Conservation (phyloP, 495 filamentous ascomycete genomes). For the Penicillium lagena region DNA sequence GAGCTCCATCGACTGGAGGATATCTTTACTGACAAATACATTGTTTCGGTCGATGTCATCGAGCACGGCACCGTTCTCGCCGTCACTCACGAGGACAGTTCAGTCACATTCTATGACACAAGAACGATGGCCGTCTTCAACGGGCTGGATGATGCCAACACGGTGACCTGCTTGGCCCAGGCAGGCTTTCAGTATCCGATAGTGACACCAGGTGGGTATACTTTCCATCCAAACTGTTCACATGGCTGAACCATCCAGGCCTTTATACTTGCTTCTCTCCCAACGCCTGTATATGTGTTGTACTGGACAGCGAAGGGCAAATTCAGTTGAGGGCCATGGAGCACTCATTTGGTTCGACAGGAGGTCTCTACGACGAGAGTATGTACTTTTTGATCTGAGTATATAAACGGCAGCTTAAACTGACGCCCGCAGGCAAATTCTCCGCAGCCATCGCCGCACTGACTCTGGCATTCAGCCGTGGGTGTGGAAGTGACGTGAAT, state of each 20-base stretch:
- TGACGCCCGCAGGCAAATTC: conserved; percentile 31
- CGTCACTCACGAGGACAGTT: conserved; percentile 68
- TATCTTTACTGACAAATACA: conserved; percentile 55
- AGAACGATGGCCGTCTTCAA: conserved; percentile 59
- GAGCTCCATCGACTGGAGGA: conserved; percentile 62
- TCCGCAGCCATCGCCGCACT: conserved; percentile 52
- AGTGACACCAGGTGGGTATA: conserved; percentile 15
- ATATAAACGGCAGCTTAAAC: conserved; percentile 7
- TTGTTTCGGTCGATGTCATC: conserved; percentile 60
- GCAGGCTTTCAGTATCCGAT: conserved; percentile 62
- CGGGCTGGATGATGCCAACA: conserved; percentile 52
- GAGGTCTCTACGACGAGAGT: conserved; percentile 36
- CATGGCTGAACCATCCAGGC: conserved; percentile 29
- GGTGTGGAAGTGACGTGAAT: conserved; percentile 48
- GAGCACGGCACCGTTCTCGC: conserved; percentile 63
- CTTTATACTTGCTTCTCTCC: conserved; percentile 68
- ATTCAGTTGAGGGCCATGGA: conserved; percentile 59
- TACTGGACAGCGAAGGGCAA: conserved; percentile 58
- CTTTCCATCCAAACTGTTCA: conserved; percentile 1
- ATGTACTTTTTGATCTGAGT: conserved; percentile 5
- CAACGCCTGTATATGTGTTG: conserved; percentile 60
- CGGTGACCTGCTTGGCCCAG: conserved; percentile 62
- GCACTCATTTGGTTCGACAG: conserved; percentile 35
- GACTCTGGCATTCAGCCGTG: conserved; percentile 52
- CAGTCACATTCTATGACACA: conserved; percentile 70